Base-by-base conservation (phyloP, 305 asterid species). In the Plantago coronopus region DNA sequence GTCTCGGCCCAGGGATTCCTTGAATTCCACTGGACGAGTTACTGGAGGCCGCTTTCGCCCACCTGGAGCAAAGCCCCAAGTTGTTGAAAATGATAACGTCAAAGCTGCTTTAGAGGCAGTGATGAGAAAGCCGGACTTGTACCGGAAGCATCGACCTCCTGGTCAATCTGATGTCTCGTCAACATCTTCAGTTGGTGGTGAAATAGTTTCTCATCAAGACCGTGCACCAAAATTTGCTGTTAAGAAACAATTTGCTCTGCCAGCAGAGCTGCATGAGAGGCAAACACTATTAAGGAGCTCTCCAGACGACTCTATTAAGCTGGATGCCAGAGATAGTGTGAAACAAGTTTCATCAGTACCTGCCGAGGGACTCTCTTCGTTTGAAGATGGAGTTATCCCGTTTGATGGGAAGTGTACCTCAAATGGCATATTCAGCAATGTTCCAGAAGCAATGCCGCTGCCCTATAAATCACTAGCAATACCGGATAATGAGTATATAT, bases 91-190 rank as follows among this genome's bases (percentile, higher is more conserved):
- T 64, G 79, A 77, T 74, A 76, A 74, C 67, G 72, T 89, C 64
- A 91, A 82, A 75, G 97, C 87, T 72, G 97, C 97, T 73, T 75
- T 89, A 69, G 89, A 89, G 77, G 96, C 97, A 51, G 79, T 79
- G 78, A 81, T 80, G 59, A 86, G 73, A 77, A 91, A 86, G 73
- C 96, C 97, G 11, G 93, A 85, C 62, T 74, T 85, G 63, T 81
- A 67, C 72, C 66, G 83, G 58, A 89, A 74, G 76, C 75, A 73
- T 65, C 81, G 78, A 76, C 78, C 79, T 68, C 17, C 59, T 40
- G 76, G 74, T 62, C 94, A 81, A 58, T 65, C 79, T 44, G 87
- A 80, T 64, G 93, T 72, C 60, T 64, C 77, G 53, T 66, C 86
- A 17, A 58, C 63, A 48, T 69, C 77, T 29, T 78, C 57, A 59